Evolutionary conservation across 2,329 filamentous ascomycete genomes (phyloP), one percentile per base, ranked within the genome.

Genomic region (Diplodia corticola): DNA sequence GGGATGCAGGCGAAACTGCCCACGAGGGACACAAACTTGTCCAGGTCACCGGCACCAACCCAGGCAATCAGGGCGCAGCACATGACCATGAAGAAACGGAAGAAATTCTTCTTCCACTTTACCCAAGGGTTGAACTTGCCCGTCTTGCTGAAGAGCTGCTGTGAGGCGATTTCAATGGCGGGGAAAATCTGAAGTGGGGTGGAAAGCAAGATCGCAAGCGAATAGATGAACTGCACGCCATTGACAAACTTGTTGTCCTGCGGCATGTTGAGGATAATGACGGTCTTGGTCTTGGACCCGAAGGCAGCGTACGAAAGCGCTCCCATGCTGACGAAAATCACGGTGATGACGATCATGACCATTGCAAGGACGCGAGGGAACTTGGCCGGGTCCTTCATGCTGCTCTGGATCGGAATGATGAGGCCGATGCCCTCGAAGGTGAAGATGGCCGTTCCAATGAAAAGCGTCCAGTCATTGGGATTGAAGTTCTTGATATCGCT

Each of bases 51-150:
- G 3, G 95, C 94, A 68, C 95, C 95, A 51, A 89, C 88, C 92
- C 93, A 99, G 1, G 94, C 94, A 70, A 99, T 90, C 67, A 88
- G 80, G 0, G 93, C 91, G 74, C 95, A 98, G 26, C 95, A 79
- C 73, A 91, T 86, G 60, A 98, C 95, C 69, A 97, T 88, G 75
- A 94, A 89, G 83, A 98, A 99, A 64, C 95, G 90, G 83, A 97
- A 99, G 37, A 90, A 82, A 72, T 99, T 99, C 88, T 99, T 99
- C 84, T 98, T 91, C 95, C 95, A 99, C 82, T 99, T 99, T 83
- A 99, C 96, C 75, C 92, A 95, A 0, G 93, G 93, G 76, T 98
- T 97, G 81, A 97, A 97, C 80, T 99, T 99, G 72, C 95, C 93
- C 69, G 93, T 97, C 75, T 91, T 86, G 26, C 91, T 96, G 78